Evolutionary conservation across 768 basidiomycete species (phyloP).

Genomic region (Pleurotus sapidus): DNA sequence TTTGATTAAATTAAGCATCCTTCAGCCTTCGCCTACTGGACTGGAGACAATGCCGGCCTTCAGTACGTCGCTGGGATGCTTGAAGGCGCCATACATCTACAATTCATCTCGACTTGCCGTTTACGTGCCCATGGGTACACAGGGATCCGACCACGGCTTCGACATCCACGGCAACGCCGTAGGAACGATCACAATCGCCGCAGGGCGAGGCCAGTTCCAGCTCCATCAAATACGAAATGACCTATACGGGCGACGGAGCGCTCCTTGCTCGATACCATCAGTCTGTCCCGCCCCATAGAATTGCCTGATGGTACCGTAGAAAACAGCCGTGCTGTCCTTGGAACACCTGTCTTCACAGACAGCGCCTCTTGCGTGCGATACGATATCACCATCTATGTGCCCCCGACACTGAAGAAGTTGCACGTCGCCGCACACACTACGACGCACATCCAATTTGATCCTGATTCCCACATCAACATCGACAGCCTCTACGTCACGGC

Average conservation of each 20-base stretch:
- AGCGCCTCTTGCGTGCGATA: slow-evolving; percentile 46
- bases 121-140: slow-evolving; percentile 32
- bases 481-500: slow-evolving; percentile 44
- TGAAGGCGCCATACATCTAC: slow-evolving; percentile 41
- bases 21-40: slow-evolving; percentile 45
- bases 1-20: not conserved
- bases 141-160: slow-evolving; percentile 38
- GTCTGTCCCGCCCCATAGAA: slow-evolving; percentile 31
- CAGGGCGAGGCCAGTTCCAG: slow-evolving; percentile 36
- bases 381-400: slow-evolving; percentile 50
- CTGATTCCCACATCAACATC: slow-evolving; percentile 37
- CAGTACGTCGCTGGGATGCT: slow-evolving; percentile 50
- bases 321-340: slow-evolving; percentile 35
- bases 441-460: slow-evolving; percentile 49
- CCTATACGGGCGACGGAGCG: slow-evolving; percentile 40
- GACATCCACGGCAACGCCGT: slow-evolving; percentile 45
- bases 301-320: slow-evolving; percentile 24
- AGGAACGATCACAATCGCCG: slow-evolving; percentile 48
- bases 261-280: slow-evolving; percentile 34
- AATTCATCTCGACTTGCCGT: slow-evolving; percentile 34
- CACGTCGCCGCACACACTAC: slow-evolving; percentile 39
- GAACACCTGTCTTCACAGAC: slow-evolving; percentile 28
- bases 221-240: slow-evolving; percentile 48
- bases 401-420: slow-evolving; percentile 46
- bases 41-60: slow-evolving; percentile 56